These are phyloP conservation scores for Paxillus involutus DNA, from an alignment of 768 basidiomycete species.

Conservation along the genomic window DNA sequence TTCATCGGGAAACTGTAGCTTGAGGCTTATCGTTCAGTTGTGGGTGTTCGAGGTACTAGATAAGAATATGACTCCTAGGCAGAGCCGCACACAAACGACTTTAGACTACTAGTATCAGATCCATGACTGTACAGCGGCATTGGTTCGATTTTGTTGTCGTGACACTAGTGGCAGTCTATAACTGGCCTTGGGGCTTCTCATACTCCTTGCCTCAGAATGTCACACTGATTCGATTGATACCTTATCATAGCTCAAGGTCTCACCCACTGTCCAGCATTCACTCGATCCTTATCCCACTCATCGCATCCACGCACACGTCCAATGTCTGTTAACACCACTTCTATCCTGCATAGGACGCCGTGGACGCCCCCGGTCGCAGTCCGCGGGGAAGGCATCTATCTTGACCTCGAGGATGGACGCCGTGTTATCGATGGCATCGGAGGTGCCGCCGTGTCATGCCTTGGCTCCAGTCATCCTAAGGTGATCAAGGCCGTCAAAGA, in stretches of 20 bases:
- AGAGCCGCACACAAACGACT: too few species aligned
- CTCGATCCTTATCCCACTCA: not conserved
- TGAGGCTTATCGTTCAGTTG: too few species aligned
- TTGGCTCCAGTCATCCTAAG: slow-evolving; percentile 73
- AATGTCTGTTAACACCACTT: slow-evolving; percentile 22
- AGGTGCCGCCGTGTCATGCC: slow-evolving; percentile 80
- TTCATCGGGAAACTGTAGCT: too few species aligned
- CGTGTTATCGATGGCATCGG: slow-evolving; percentile 78
- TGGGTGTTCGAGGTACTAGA: too few species aligned
- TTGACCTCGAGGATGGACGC: slow-evolving; percentile 68
- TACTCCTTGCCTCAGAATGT: not conserved
- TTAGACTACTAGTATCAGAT: too few species aligned
- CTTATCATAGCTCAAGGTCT: not conserved
- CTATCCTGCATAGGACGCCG: slow-evolving; percentile 68
- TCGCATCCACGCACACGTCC: not conserved
- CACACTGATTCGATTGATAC: not conserved
- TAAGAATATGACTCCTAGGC: too few species aligned
- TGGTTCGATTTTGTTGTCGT: too few species aligned
- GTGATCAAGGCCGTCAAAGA: slow-evolving; percentile 76
- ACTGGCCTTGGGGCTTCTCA: not conserved
- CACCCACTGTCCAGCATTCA: not conserved
- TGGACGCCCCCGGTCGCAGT: slow-evolving; percentile 73
- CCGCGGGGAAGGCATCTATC: slow-evolving; percentile 65
- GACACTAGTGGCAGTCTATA: too few species aligned
- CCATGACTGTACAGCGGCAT: too few species aligned